phyloP scores from a whole-genome alignment of 176 grass and related monocot genomes.

The Panicum miliaceum region DNA sequence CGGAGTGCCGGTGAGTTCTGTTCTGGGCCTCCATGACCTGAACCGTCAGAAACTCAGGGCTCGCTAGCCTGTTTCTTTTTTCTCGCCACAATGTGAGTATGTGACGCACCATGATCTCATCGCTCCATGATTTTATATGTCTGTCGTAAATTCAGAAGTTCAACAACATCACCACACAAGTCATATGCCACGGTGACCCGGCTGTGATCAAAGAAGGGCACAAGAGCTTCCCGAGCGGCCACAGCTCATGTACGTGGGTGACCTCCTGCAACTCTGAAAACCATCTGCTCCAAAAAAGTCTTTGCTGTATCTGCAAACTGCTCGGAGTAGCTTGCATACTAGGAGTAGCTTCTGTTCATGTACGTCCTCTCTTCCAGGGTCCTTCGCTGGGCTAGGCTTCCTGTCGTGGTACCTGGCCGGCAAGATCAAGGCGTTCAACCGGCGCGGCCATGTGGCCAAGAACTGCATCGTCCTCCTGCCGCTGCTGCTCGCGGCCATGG shows the following conservation, averaged over 20 bases:
- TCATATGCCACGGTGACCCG: conserved; percentile 35
- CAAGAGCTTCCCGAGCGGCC: conserved; percentile 53
- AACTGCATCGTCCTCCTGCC: conserved; percentile 49
- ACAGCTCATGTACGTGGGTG: conserved; percentile 31
- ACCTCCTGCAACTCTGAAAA: not conserved
- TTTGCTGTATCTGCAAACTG: too few species aligned
- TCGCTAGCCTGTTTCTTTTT: not conserved
- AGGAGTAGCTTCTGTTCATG: too few species aligned
- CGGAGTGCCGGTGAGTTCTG: conserved; percentile 39
- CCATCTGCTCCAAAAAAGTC: not conserved
- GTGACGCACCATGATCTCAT: not conserved
- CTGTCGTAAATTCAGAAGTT: conserved; percentile 18
- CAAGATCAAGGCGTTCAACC: conserved; percentile 51
- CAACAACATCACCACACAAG: conserved; percentile 12
- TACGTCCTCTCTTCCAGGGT: conserved; percentile 20
- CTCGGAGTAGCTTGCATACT: too few species aligned
- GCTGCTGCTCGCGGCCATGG: conserved; percentile 50
- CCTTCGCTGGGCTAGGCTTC: conserved; percentile 53
- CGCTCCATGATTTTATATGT: not conserved
- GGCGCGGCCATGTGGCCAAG: conserved; percentile 46
- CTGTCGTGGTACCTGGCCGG: conserved; percentile 62
- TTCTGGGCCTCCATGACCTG: not conserved
- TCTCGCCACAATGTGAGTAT: not conserved
- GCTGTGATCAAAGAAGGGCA: conserved; percentile 48
- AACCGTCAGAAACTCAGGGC: not conserved